Base-by-base conservation (phyloP, 805 yeast genomes). In the Nakazawaea populi region DNA sequence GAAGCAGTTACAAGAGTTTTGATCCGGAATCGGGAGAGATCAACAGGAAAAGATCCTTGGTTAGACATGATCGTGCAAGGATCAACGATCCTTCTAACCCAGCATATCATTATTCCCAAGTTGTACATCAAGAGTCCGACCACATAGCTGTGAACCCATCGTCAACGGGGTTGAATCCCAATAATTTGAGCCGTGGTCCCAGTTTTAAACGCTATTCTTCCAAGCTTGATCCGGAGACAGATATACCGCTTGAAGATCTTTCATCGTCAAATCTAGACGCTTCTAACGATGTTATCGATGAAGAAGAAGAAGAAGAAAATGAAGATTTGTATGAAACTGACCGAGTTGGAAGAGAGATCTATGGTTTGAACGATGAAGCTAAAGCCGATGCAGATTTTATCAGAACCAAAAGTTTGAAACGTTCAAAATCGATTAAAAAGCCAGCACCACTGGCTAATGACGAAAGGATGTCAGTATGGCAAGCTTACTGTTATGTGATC, bases 1-100 rank as follows among this genome's bases (percentile, higher is more conserved):
- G 34, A 9, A n/a, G 27, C 34, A 44, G 47, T 28, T 44, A 27
- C 24, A 44, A 44, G 41, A 14, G 31, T 12, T 43, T 43, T 14
- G 46, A 44, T 29, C 51, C 64, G 4, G 75, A 70, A 49, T 51
- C 69, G 3, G 69, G 69, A 40, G 58, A 56, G 8, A 43, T 76
- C 18, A 62, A 67, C 42, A 61, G 85, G 51, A 87, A 85, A 63
- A 75, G 80, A 57, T 87, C 97, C 0, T 71, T 92, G 54, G 86
- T 92, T 34, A 77, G 89, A 54, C 95, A 96, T 4, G 98, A 92
- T 61, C 79, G 98, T 57, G 82, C 86, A 39, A 42, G 47, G 18
- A 39, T 45, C 27, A 53, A 51, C 39, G 75, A 81, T 58, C 81
- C 79, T n/a, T 76, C 75, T 48, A 87, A 87, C 63, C 94, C 92